Evolutionary conservation across 1,139 yeast species (phyloP).

Genomic region (Tardiomyces blankii): DNA sequence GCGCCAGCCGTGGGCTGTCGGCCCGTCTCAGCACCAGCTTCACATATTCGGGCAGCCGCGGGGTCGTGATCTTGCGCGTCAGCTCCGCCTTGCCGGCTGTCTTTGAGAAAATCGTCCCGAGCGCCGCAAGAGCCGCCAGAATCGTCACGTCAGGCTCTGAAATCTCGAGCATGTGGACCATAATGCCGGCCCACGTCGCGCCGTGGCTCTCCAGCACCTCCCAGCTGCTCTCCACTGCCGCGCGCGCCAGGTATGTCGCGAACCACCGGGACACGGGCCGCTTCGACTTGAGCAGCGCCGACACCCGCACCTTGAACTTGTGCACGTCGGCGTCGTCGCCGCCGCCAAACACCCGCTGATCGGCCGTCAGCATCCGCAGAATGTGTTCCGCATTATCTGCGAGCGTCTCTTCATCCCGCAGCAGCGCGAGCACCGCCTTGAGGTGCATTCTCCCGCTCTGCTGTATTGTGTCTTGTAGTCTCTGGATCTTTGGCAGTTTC

Average conservation of each 20-base stretch:
- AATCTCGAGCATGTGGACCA: constrained; percentile 47
- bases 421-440: neutral
- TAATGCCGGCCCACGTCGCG: constrained; percentile 39
- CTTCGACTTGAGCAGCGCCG: constrained; percentile 27
- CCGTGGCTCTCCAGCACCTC: constrained; percentile 38
- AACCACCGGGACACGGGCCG: constrained; percentile 20
- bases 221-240: constrained; percentile 20
- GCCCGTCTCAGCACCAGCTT: constrained; percentile 34
- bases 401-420: neutral
- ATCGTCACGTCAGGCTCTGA: constrained; percentile 33
- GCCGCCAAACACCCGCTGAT: neutral
- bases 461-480: neutral
- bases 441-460: neutral
- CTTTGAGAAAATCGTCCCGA: constrained; percentile 37
- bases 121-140: constrained; percentile 39
- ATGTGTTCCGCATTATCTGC: neutral
- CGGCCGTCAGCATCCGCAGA: neutral
- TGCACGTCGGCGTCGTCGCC: constrained; percentile 10
- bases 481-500: neutral
- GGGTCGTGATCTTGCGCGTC: constrained; percentile 76
- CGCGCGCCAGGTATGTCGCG: constrained; percentile 24
- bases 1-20: neutral
- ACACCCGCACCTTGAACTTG: constrained; percentile 25
- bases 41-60: constrained; percentile 57
- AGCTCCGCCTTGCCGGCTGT: constrained; percentile 76